A percentile compares a stretch with the other conserved stretches of the same genome.
phyloP scores from a whole-genome alignment of 768 basidiomycete species.

The Amanita molliuscula region DNA sequence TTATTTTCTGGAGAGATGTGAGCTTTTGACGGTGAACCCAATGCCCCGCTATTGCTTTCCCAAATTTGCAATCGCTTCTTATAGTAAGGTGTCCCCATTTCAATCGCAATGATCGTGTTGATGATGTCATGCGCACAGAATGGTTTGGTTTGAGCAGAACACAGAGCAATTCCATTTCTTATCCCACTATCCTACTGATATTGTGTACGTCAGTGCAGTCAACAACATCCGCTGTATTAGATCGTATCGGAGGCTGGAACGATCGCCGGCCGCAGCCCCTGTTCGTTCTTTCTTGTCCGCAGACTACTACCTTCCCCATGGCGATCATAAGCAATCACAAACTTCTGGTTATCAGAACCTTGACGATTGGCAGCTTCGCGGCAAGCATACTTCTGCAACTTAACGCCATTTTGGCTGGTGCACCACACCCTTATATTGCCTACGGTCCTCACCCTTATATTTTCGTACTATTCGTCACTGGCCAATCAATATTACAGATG shows the following conservation, averaged over 20 bases:
- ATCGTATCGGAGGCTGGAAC: background rate
- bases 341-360: background rate
- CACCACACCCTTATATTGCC: background rate
- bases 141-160: background rate
- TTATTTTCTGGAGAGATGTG: background rate
- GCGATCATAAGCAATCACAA: background rate
- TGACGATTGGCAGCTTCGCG: background rate
- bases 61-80: background rate
- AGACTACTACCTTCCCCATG: background rate
- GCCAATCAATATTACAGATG: background rate
- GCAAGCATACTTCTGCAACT: background rate
- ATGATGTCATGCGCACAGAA: background rate
- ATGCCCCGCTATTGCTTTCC: too few relatives aligned
- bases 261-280: background rate
- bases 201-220: background rate
- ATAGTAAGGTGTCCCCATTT: background rate
- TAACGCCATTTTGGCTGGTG: background rate
- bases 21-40: background rate
- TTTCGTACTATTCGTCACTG: background rate
- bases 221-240: background rate
- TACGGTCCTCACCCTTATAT: conserved; percentile 5
- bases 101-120: background rate
- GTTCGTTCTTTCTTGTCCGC: background rate
- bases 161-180: background rate
- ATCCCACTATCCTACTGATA: background rate